Conservation (phyloP, 2,329 filamentous ascomycete species). For the Fonsecaea nubica region DNA sequence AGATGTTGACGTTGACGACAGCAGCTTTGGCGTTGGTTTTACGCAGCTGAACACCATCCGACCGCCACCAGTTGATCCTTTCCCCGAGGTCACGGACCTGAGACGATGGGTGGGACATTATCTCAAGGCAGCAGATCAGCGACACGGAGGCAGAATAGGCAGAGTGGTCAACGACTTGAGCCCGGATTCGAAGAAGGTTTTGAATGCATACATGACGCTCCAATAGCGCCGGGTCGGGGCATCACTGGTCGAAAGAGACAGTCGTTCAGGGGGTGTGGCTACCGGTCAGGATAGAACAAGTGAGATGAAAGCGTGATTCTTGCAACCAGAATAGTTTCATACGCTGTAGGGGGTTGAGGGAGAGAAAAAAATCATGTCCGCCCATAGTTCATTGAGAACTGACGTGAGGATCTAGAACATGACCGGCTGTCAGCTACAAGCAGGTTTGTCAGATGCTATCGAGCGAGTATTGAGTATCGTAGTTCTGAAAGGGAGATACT, state of each 20-base stretch:
- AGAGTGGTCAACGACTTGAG: conserved; percentile 74
- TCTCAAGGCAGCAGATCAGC: conserved; percentile 76
- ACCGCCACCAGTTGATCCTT: conserved; percentile 75
- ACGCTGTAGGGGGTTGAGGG: neutral
- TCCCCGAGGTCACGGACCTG: conserved; percentile 82
- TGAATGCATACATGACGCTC: conserved; percentile 55
- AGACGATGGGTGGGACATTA: conserved; percentile 83
- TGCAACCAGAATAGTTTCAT: neutral
- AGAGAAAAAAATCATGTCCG: neutral
- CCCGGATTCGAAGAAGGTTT: conserved; percentile 60
- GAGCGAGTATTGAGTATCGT: neutral
- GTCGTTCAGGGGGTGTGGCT: neutral
- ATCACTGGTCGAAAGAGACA: neutral
- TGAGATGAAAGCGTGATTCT: neutral
- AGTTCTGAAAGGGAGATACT: neutral
- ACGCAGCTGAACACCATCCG: conserved; percentile 92
- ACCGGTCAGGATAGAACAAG: neutral
- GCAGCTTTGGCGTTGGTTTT: conserved; percentile 93
- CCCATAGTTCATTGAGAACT: neutral
- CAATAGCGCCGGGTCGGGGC: neutral
- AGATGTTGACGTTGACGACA: conserved; percentile 92
- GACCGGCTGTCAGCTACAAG: neutral
- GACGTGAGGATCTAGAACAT: neutral
- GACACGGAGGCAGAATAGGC: conserved; percentile 73
- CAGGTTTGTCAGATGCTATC: neutral